These are phyloP conservation scores for Coemansia asiatica DNA, from an alignment of 192 early-diverging fungal species.

Conservation along the genomic window DNA sequence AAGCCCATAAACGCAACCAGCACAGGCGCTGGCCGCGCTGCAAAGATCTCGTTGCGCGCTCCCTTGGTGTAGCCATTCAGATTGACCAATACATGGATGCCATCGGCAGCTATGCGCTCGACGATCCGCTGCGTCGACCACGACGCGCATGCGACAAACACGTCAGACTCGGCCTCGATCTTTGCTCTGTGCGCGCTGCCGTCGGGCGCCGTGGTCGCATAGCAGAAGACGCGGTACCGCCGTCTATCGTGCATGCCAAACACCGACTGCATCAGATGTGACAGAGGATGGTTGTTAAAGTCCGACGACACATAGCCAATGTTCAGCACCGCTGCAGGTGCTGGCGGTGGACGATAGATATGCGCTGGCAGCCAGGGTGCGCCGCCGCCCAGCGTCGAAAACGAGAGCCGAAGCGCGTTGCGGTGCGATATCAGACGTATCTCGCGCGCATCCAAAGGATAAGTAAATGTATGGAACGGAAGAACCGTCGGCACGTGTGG, in stretches of 20 bases:
- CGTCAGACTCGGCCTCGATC: conserved; percentile 76
- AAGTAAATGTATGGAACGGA: conserved; percentile 95
- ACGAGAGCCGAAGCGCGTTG: conserved; percentile 80
- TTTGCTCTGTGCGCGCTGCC: conserved; percentile 75
- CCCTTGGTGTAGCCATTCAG: conserved; percentile 98
- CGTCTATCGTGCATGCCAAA: conserved; percentile 86
- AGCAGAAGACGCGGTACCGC: conserved; percentile 76
- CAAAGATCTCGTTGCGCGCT: conserved; percentile 91
- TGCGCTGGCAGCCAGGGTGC: conserved; percentile 59
- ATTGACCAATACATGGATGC: conserved; percentile 88
- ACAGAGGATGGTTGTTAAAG: conserved; percentile 90
- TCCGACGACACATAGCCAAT: conserved; percentile 92
- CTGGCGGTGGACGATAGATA: conserved; percentile 73
- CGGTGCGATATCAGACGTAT: conserved; percentile 83
- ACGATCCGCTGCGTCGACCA: conserved; percentile 77
- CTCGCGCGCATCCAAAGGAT: conserved; percentile 79
- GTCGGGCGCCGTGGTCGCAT: conserved; percentile 79
- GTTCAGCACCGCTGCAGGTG: conserved; percentile 68
- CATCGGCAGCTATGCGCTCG: conserved; percentile 69
- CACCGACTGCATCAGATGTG: conserved; percentile 93
- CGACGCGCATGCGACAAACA: conserved; percentile 73
- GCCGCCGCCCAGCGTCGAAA: conserved; percentile 61
- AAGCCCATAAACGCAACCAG: conserved; percentile 93
- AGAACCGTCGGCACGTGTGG: conserved; percentile 80
- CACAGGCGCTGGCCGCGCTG: conserved; percentile 83